A percentile compares a stretch with the other conserved stretches of the same genome.
phyloP scores from a whole-genome alignment of 2,329 filamentous ascomycete genomes.

The Sordariomycetes sp. region DNA sequence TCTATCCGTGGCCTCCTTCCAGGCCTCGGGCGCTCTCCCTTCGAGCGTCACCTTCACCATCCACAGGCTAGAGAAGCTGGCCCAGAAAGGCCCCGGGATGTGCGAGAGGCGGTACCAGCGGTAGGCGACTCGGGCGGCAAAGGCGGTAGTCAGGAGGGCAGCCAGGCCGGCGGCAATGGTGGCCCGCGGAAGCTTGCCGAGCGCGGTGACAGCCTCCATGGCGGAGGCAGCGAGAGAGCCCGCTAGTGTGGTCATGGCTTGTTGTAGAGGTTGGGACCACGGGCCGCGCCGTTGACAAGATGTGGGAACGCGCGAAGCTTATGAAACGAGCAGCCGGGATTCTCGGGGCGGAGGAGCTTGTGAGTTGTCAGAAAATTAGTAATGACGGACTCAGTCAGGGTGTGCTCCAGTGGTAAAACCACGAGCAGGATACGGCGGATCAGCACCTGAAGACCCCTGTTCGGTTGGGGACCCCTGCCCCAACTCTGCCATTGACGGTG shows the following conservation, averaged over 20 bases:
- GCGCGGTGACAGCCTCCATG: neutral
- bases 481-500: no score
- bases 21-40: constrained; percentile 3
- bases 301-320: neutral
- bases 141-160: neutral
- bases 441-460: no score
- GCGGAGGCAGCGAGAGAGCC: neutral
- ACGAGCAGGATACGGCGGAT: no score
- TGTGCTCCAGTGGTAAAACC: no score
- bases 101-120: constrained; percentile 25
- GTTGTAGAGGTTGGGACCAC: neutral
- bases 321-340: no score
- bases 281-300: neutral
- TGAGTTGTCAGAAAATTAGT: no score
- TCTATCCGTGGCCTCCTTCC: constrained; percentile 14
- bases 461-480: no score
- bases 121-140: neutral
- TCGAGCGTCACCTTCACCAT: constrained; percentile 13
- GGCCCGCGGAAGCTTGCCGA: neutral
- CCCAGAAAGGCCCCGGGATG: constrained; percentile 25
- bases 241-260: neutral
- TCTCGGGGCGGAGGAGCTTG: no score
- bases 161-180: neutral
- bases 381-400: no score
- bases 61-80: constrained; percentile 28